These are phyloP conservation scores for Candida piceae DNA, from an alignment of 805 yeast species.

Conservation along the genomic window DNA sequence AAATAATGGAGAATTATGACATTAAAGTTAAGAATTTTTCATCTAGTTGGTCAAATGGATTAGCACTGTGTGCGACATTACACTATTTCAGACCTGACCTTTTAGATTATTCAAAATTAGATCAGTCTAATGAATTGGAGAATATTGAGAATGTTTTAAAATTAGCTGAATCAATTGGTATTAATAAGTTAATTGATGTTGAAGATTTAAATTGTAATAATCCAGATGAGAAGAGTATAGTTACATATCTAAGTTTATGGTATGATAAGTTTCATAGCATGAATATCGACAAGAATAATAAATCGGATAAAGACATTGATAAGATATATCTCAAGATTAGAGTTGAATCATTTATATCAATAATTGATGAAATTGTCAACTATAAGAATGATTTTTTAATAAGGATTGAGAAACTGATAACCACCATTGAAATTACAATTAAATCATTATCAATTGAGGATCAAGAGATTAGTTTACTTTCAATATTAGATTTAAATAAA, in stretches of 20 bases:
- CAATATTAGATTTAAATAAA: constrained; percentile 1
- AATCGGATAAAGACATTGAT: no score
- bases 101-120: constrained; percentile 29
- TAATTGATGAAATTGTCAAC: constrained; percentile 15
- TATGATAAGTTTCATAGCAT: constrained; percentile 37
- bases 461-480: constrained; percentile 10
- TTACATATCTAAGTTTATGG: constrained; percentile 57
- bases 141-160: constrained; percentile 35
- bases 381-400: constrained; percentile 14
- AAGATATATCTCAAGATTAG: constrained; percentile 11
- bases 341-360: constrained; percentile 24
- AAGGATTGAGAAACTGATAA: constrained; percentile 12
- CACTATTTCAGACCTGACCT: constrained; percentile 37
- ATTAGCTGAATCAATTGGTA: constrained; percentile 42
- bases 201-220: constrained; percentile 45
- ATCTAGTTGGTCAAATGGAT: constrained; percentile 49
- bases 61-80: constrained; percentile 44
- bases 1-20: constrained; percentile 33
- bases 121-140: constrained; percentile 24
- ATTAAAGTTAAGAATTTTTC: constrained; percentile 45
- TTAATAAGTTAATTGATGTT: constrained; percentile 48
- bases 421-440: constrained; percentile 8
- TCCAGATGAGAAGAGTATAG: constrained; percentile 58
- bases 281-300: constrained; percentile 3
- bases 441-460: no score